Base-by-base conservation (phyloP, 768 basidiomycete species). In the Austroboletus festivus region DNA sequence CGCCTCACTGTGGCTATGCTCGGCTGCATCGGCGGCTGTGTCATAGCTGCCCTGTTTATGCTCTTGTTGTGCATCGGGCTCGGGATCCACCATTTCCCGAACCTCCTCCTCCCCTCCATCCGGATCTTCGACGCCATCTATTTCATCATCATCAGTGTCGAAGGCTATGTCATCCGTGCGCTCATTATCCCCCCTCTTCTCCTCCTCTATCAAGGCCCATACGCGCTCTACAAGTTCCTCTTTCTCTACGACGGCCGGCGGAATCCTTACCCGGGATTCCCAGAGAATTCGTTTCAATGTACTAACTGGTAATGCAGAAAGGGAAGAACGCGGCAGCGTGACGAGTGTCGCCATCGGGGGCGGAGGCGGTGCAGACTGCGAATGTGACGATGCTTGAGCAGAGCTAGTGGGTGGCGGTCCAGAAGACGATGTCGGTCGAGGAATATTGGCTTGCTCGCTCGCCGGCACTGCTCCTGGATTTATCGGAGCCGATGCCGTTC, bases 201-300 rank as follows among this genome's bases (percentile, higher is more conserved):
- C 87, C 51, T 82, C 82, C 44, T 83, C 83, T 16, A 91, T 68
- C 12, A 92, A 15, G 20, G 38, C 70, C 47, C 70, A 56, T 21
- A 90, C 89, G 59, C 86, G 87, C 37, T 66, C 73, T 13, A 93
- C 88, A n/a, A 93, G 66, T 42, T 93, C 90, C 20, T 75, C 71
- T 72, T 96, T 96, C 72, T 96, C 93, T n/a, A 95, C 70, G 2
- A 93, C 71, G 33, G 57, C 57, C 1, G 57, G 57, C 18, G 65
- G 67, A 46, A 77, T 62, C 59, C 83, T 73, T 23, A 89, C 88
- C 47, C 87, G 91, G 55, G 93, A 90, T 46, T 82, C 81, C 60
- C 82, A 90, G 19, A 96, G 67, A 18, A 95, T 77, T 2, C 76
- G 74, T 64, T 96, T 96, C 40, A 96, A 73, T n/a, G 76, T 69